Evolutionary conservation across 495 filamentous ascomycete species (phyloP).

Genomic region (Aspergillus avenaceus): DNA sequence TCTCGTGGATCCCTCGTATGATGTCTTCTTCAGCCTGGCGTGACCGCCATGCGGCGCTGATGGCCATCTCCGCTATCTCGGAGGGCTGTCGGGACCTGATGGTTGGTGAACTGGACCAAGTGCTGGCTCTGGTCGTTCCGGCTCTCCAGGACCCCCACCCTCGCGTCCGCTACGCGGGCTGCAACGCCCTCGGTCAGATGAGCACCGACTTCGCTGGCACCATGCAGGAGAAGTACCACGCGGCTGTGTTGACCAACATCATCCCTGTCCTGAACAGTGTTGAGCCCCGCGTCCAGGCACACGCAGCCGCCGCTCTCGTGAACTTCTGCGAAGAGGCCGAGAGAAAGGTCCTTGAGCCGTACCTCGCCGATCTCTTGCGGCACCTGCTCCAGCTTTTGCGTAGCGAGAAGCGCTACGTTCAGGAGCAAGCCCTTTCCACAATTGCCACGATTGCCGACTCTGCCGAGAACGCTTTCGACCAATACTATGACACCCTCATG

Average conservation of each 20-base stretch:
- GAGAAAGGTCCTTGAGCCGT: slow-evolving; percentile 86
- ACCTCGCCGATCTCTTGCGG: slow-evolving; percentile 80
- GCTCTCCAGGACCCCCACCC: slow-evolving; percentile 89
- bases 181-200: slow-evolving; percentile 99
- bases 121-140: slow-evolving; percentile 88
- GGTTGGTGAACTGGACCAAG: slow-evolving; percentile 89
- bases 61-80: slow-evolving; percentile 98
- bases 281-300: slow-evolving; percentile 92
- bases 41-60: slow-evolving; percentile 93
- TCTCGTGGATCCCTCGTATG: slow-evolving; percentile 96
- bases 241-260: slow-evolving; percentile 78
- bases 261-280: slow-evolving; percentile 87
- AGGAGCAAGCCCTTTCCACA: slow-evolving; percentile 96
- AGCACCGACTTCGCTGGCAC: slow-evolving; percentile 98
- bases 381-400: slow-evolving; percentile 80
- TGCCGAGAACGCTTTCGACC: slow-evolving; percentile 89
- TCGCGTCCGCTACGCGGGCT: slow-evolving; percentile 94
- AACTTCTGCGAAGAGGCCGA: slow-evolving; percentile 99
- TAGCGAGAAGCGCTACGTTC: slow-evolving; percentile 89
- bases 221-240: slow-evolving; percentile 96
- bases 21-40: slow-evolving; percentile 93
- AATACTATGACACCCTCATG: slow-evolving; percentile 95
- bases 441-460: slow-evolving; percentile 99
- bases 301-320: slow-evolving; percentile 93
- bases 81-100: slow-evolving; percentile 96